Percentiles rank a stretch among this genome's conserved stretches.
These are phyloP conservation scores for Sphagnum magellanicum DNA, from an alignment of 228 moss, liverwort and hornwort genomes.

Conservation along the genomic window DNA sequence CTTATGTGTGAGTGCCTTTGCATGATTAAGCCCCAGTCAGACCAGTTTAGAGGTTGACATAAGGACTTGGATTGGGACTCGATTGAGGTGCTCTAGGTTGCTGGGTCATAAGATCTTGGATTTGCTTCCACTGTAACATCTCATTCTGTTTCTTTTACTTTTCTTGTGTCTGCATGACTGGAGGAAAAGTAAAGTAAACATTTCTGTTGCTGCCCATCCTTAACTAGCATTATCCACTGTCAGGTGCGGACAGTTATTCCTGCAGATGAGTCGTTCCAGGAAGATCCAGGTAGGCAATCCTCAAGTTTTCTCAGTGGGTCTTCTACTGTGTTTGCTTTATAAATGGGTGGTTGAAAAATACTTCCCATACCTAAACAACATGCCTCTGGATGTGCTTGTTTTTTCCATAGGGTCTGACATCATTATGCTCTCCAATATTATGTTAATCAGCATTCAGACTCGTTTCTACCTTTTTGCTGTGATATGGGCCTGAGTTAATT, in stretches of 20 bases:
- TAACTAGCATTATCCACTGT: conserved; percentile 1
- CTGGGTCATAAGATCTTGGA: too few species aligned
- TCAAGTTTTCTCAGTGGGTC: not conserved
- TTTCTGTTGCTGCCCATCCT: conserved; percentile 9
- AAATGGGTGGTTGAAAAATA: too few species aligned
- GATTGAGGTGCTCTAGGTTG: too few species aligned
- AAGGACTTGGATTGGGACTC: not conserved
- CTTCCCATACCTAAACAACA: not conserved
- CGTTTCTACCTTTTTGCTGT: not conserved
- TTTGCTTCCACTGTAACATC: too few species aligned
- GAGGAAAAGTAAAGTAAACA: not conserved
- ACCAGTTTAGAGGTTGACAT: too few species aligned
- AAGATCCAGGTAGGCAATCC: conserved; percentile 71
- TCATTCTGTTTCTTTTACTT: too few species aligned
- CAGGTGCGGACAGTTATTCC: conserved; percentile 94
- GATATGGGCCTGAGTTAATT: not conserved
- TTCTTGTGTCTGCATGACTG: too few species aligned
- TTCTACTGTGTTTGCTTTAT: too few species aligned
- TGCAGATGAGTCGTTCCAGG: conserved; percentile 78
- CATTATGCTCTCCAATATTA: not conserved
- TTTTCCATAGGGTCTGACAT: not conserved
- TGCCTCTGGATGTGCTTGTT: not conserved
- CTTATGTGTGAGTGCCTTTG: too few species aligned
- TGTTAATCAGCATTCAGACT: not conserved
- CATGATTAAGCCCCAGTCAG: too few species aligned